Evolutionary conservation across 345 rosid genomes (phyloP), one percentile per base, ranked within the genome.

Genomic region (Euphorbia peplus): DNA sequence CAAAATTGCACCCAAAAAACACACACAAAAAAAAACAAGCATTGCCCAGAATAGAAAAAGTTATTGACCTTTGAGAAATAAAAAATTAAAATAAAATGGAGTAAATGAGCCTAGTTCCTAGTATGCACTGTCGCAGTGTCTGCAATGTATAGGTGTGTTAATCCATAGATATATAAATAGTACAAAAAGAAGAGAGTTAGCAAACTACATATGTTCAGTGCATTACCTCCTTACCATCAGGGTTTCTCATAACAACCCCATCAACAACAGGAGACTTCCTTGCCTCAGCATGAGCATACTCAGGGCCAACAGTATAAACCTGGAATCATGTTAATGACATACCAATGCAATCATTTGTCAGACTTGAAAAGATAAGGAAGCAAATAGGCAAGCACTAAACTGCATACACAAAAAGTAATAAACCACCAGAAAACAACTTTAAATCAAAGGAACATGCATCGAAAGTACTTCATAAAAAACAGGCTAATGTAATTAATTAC

Each of bases 201-300:
- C 42, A 50, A 58, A 29, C 30, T 53, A 11, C 1, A 67, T 16
- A 41, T 5, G 44, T 7, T 21, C 52, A 71, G 50, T 41, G 32
- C 25, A 67, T 80, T 87, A 92, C 99, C 80, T 95, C 99, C 82
- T 95, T 95, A 53, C 98, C 99, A 77, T 92, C 97, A 35, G 86
- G 88, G 75, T 95, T 92, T 77, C 99, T 89, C 98, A 92, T 86
- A 51, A 95, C 99, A 75, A 95, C 99, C 67, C 99, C 99, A 82
- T 95, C 99, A 60, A 95, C 99, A 81, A 95, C 99, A 13, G 99
- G 99, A 73, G 99, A 95, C 80, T 95, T 95, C 83, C 99, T 90
- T 58, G 99, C 99, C 81, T 95, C 97, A 55, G 99, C 99, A 71
- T 95, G 99, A 30, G 99, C 98, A 79, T 95, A 95, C 75, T 95